Conservation (phyloP, 257 asterid species). For the Fraxinus excelsior region DNA sequence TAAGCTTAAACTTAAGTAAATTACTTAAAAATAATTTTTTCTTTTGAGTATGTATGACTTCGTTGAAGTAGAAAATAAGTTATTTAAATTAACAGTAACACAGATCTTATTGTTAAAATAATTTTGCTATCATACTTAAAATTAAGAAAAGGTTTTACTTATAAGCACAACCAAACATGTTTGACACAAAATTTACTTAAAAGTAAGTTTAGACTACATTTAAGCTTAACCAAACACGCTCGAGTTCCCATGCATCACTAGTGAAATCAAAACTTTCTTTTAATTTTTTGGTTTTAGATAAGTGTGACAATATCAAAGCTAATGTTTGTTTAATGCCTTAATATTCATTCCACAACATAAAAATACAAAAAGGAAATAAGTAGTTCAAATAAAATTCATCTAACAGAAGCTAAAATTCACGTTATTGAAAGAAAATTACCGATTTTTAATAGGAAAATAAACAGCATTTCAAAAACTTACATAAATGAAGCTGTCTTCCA, state of each 20-base stretch:
- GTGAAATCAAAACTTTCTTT: background rate
- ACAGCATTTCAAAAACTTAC: conserved; percentile 50
- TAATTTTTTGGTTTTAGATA: background rate
- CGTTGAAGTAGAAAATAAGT: background rate
- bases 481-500: conserved; percentile 93
- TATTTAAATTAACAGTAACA: background rate
- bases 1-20: background rate
- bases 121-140: background rate
- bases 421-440: background rate
- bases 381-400: background rate
- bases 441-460: background rate
- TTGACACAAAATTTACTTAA: background rate
- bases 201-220: background rate
- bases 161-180: background rate
- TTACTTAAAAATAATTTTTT: background rate
- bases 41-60: background rate
- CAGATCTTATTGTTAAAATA: background rate
- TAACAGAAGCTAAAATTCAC: background rate
- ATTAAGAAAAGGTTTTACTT: background rate
- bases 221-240: background rate
- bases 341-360: background rate
- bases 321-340: background rate
- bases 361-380: conserved; percentile 1
- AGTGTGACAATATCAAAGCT: background rate
- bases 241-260: background rate